These are phyloP conservation scores for Mycena olivaceomarginata DNA, from an alignment of 768 basidiomycete species.

Conservation along the genomic window DNA sequence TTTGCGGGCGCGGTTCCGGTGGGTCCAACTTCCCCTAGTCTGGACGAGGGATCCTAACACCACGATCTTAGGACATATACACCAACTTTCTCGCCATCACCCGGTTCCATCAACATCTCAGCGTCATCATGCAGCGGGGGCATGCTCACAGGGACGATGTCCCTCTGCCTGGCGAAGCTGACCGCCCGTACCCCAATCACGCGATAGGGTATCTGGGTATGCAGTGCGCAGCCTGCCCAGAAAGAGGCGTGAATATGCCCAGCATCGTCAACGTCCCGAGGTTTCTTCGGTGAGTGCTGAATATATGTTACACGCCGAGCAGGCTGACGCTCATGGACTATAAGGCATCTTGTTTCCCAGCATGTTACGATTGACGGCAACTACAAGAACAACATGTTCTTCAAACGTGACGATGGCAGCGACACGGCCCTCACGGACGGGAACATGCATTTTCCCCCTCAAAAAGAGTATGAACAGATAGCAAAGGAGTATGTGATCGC, in stretches of 20 bases:
- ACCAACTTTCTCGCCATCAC: slow-evolving; percentile 23
- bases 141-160: slow-evolving; percentile 17
- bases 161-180: slow-evolving; percentile 25
- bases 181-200: slow-evolving; percentile 30
- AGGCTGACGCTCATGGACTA: background rate
- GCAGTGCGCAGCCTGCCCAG: slow-evolving; percentile 27
- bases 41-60: too few relatives aligned
- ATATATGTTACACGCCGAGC: background rate
- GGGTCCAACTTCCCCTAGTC: slow-evolving; percentile 1
- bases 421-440: slow-evolving; percentile 24
- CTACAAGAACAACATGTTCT: slow-evolving; percentile 31
- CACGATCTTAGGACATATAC: slow-evolving; percentile 37
- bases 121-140: slow-evolving; percentile 11
- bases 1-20: slow-evolving; percentile 32
- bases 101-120: slow-evolving; percentile 24
- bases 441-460: slow-evolving; percentile 26
- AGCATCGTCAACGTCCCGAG: background rate
- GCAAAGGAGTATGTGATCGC: background rate
- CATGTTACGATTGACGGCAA: slow-evolving; percentile 22
- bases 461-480: slow-evolving; percentile 10
- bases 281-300: slow-evolving; percentile 28
- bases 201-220: slow-evolving; percentile 5
- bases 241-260: slow-evolving; percentile 34
- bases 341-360: slow-evolving; percentile 9
- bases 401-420: slow-evolving; percentile 34